A percentile compares a stretch with the other conserved stretches of the same genome.
phyloP scores from a whole-genome alignment of 805 yeast species.

The Ogataea salicorniae region DNA sequence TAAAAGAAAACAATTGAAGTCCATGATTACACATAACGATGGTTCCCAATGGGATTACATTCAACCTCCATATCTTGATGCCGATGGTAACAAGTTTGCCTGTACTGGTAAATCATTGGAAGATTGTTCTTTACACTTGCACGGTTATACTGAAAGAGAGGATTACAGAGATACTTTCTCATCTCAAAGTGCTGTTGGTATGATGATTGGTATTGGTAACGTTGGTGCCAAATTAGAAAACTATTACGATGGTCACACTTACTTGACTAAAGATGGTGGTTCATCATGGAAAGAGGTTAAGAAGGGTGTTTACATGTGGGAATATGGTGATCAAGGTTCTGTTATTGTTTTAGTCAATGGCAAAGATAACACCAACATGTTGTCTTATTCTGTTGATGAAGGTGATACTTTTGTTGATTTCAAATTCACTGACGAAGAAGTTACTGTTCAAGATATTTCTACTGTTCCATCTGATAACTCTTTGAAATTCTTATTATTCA shows the following conservation, averaged over 20 bases:
- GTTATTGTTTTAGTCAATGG: conserved; percentile 67
- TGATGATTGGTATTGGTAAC: conserved; percentile 81
- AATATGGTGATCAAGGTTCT: conserved; percentile 89
- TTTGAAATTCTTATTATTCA: conserved; percentile 65
- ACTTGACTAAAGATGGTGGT: conserved; percentile 80
- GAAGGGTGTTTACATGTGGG: conserved; percentile 81
- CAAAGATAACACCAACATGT: conserved; percentile 48
- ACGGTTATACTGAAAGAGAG: conserved; percentile 79
- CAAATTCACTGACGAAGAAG: conserved; percentile 55
- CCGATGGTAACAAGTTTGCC: conserved; percentile 47
- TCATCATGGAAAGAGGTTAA: conserved; percentile 73
- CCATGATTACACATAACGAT: conserved; percentile 78
- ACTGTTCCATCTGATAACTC: conserved; percentile 88
- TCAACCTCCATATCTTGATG: conserved; percentile 60
- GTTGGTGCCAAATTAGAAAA: conserved; percentile 62
- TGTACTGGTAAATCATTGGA: conserved; percentile 48
- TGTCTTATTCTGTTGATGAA: conserved; percentile 67
- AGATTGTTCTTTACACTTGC: conserved; percentile 75
- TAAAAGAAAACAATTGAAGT: conserved; percentile 50
- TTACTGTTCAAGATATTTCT: conserved; percentile 62
- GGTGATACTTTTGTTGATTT: conserved; percentile 71
- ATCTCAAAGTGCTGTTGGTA: conserved; percentile 80
- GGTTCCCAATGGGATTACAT: conserved; percentile 79
- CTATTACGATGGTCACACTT: conserved; percentile 44
- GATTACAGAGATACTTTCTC: conserved; percentile 80